Conservation (phyloP, 2,329 filamentous ascomycete species). For the Fonsecaea pugnacius region DNA sequence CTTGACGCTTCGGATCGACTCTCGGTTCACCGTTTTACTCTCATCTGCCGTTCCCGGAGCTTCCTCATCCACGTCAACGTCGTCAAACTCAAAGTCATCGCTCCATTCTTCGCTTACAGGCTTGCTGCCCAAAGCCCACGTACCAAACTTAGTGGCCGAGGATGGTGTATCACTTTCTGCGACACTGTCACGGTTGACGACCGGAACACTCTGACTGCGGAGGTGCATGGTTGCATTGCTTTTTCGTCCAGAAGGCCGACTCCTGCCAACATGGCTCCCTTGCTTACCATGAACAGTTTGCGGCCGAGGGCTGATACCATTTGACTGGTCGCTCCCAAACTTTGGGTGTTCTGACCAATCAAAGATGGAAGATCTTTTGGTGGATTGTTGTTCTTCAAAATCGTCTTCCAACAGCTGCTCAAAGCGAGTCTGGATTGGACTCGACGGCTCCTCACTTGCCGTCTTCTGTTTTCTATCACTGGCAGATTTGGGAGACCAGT, state of each 20-base stretch:
- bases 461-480: conserved; percentile 1
- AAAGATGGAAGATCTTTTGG: conserved; percentile 61
- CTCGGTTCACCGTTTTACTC: conserved; percentile 28
- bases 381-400: conserved; percentile 40
- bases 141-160: conserved; percentile 64
- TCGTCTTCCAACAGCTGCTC: conserved; percentile 30
- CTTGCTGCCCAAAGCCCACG: conserved; percentile 69
- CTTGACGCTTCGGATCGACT: conserved; percentile 45
- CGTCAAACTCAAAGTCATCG: conserved; percentile 69
- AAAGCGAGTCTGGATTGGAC: conserved; percentile 21
- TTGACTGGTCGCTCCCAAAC: conserved; percentile 56
- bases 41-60: conserved; percentile 14
- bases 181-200: conserved; percentile 58
- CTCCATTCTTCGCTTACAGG: conserved; percentile 71
- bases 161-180: conserved; percentile 56
- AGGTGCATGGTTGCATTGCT: conserved; percentile 64
- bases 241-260: conserved; percentile 61
- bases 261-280: conserved; percentile 59
- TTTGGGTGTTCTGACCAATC: conserved; percentile 67
- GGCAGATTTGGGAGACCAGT: conserved; percentile 34
- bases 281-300: conserved; percentile 69
- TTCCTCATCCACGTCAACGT: conserved; percentile 49
- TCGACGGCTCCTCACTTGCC: conserved; percentile 1
- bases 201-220: conserved; percentile 69
- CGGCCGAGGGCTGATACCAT: conserved; percentile 60